Evolutionary conservation across 148 eudicot genomes (phyloP).

Genomic region (Heliosperma pusillum): DNA sequence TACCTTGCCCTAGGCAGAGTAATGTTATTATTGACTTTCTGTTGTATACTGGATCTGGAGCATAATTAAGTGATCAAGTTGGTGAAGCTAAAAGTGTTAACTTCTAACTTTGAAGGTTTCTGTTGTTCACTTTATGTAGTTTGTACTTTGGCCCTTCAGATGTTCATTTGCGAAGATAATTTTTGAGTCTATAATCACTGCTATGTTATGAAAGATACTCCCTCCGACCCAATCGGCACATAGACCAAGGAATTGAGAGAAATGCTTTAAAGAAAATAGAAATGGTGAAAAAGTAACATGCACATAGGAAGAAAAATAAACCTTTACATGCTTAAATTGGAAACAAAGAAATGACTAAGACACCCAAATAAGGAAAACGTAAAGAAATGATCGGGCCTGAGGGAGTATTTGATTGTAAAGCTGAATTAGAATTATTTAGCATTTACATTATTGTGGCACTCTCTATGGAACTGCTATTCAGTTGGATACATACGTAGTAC

Average conservation of each 20-base stretch:
- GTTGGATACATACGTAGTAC: neutral
- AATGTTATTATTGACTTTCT: neutral
- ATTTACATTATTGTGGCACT: neutral
- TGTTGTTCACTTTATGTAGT: neutral
- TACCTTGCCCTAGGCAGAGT: too few relatives aligned
- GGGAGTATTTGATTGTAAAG: neutral
- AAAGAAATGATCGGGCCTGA: too few relatives aligned
- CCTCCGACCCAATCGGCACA: too few relatives aligned
- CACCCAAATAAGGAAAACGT: too few relatives aligned
- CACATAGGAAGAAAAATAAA: too few relatives aligned
- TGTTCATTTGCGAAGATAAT: neutral
- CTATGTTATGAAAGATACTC: neutral
- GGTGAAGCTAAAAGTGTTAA: neutral
- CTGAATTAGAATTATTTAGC: neutral
- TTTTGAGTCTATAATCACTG: neutral
- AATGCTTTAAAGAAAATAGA: too few relatives aligned
- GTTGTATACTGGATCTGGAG: neutral
- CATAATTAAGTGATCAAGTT: neutral
- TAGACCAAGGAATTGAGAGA: too few relatives aligned
- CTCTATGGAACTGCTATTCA: neutral
- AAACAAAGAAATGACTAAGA: too few relatives aligned
- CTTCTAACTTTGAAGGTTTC: neutral
- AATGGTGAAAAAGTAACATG: neutral
- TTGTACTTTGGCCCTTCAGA: neutral
- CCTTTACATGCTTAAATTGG: too few relatives aligned